Base-by-base conservation (phyloP, 2,329 filamentous ascomycete genomes). In the Herpomyces periplanetae region DNA sequence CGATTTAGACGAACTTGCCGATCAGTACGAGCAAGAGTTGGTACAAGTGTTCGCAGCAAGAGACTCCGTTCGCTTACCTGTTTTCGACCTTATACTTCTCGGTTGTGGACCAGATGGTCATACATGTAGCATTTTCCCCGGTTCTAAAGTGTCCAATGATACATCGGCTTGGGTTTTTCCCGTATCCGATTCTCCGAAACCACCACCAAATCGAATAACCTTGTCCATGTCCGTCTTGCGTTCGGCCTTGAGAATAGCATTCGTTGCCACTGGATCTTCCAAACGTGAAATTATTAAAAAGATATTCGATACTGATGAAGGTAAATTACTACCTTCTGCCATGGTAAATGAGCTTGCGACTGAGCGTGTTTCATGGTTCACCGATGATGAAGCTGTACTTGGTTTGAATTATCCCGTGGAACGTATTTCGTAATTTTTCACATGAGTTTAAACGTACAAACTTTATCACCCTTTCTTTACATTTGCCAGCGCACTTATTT, bases 91-190 rank as follows among this genome's bases (percentile, higher is more conserved):
- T 20, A 49, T 96, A 21, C 54, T 96, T 16, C 57, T 96, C 16
- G 80, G 80, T 31, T 85, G 68, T 36, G 80, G 80, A 0, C 75
- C 80, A 7, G 80, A 91, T 38, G 80, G 80, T 20, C 80, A 96
- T 44, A 91, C 80, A 13, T 91, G 80, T 57, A 80, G 64, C 30
- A 47, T 96, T 20, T 96, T 96, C 47, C 80, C 80, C 3, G 63
- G 62, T 21, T 75, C 88, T 35, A 53, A 61, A 23, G 51, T 91
- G 20, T 51, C 91, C 28, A 58, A 71, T 27, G 75, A 91, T 44
- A 54, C 54, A 13, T 61, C 59, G 31, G 69, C 75, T 20, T 96
- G 80, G 80, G 69, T 91, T 16, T 62, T 73, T 7, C 55, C 69
- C 17, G 84, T 88, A 33, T 58, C 63, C 32, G 68, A 91, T 44